Conservation (phyloP, 768 basidiomycete species). For the Pleurotus platypus region DNA sequence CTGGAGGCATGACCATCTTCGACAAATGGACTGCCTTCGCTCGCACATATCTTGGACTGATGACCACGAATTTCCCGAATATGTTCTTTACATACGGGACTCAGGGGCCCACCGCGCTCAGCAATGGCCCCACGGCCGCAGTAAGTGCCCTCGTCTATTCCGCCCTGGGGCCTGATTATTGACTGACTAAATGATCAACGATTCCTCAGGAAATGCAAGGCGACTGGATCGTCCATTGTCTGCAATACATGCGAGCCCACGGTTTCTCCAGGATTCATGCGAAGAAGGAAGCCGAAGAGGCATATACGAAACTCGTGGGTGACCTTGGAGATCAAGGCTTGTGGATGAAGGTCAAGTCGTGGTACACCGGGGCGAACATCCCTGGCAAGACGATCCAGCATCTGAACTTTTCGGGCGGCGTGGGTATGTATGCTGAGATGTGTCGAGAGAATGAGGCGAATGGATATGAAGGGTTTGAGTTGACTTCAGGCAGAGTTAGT, state of each 20-base stretch:
- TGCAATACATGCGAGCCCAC: conserved; percentile 14
- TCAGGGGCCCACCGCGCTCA: conserved; percentile 21
- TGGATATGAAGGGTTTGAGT: conserved; percentile 7
- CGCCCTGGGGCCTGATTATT: background rate
- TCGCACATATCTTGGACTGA: conserved; percentile 20
- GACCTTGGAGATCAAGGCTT: conserved; percentile 12
- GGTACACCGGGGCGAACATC: conserved; percentile 23
- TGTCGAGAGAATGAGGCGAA: conserved; percentile 14
- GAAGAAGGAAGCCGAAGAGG: conserved; percentile 10
- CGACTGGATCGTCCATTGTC: conserved; percentile 19
- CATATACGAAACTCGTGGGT: conserved; percentile 11
- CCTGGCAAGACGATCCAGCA: conserved; percentile 18
- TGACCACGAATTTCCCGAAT: conserved; percentile 18
- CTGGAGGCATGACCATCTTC: conserved; percentile 13
- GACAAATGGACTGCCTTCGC: conserved; percentile 21
- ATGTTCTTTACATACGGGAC: conserved; percentile 24
- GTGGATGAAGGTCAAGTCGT: conserved; percentile 19
- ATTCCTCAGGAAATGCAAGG: conserved; percentile 19
- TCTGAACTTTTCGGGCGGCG: conserved; percentile 21
- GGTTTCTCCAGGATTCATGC: conserved; percentile 11
- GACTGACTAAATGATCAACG: background rate
- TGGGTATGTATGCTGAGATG: conserved; percentile 15
- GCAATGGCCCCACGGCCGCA: conserved; percentile 21
- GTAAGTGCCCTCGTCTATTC: conserved; percentile 11
- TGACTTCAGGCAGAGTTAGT: too few relatives aligned